Base-by-base conservation (phyloP, 1,284 basidiomycete genomes). In the Ganoderma sinense region DNA sequence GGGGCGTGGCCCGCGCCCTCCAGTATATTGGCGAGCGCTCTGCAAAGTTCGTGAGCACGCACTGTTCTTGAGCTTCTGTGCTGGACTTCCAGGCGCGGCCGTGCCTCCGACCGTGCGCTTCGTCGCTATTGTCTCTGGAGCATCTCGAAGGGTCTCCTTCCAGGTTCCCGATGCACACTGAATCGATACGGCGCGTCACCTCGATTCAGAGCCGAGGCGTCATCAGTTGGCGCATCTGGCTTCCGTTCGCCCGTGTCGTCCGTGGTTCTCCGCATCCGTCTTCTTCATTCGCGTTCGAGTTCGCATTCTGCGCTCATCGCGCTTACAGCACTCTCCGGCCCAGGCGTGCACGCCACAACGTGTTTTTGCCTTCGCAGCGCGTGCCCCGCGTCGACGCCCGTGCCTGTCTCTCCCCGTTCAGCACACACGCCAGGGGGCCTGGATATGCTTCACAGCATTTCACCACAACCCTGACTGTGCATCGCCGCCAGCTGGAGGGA, bases 301-400 rank as follows among this genome's bases (percentile, higher is more conserved):
- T 45, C 43, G 29, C 36, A 18, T 58, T 39, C 56, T 33, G 29
- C 31, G 56, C 56, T 59, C 56, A 13, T 59, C 56, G 31, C 33
- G 56, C n/a, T 4, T 10, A 33, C n/a, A 45, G 1, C 18, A 10
- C 48, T 51, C 48, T 56, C 56, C 56, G 31, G 18, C 56, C 33
- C 18, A 59, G 6, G n/a, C 8, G 4, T 39, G 33, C 56, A 36
- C 36, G 36, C 36, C 10, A 10, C 36, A 59, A 39, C 56, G 56
- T 59, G 31, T 59, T 59, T 36, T 39, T 39, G 31, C 56, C 20
- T 59, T 39, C 56, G 31, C 56, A 39, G 56, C 56, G 56, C 56
- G 33, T 23, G 36, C 33, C 56, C 56, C 33, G 56, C 56, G 36
- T 33, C 33, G 14, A 29, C 55, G 29, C 16, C 13, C 31, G 56